Percentiles rank a stretch among this genome's conserved stretches.
These are phyloP conservation scores for Phaseolus coccineus DNA, from an alignment of 331 rosid genomes.

Conservation along the genomic window DNA sequence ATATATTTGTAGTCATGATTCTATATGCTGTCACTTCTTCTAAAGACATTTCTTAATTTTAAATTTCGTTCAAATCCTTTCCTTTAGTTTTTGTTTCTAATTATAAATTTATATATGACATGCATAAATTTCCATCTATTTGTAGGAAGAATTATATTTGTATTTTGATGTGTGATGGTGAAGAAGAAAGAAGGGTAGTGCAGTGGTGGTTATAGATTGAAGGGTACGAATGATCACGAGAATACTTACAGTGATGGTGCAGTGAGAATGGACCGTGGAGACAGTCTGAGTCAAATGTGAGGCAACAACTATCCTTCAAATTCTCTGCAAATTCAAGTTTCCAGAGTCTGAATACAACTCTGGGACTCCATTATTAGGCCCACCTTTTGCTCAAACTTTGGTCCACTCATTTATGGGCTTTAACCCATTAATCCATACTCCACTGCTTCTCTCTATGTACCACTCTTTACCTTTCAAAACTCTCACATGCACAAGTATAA, in stretches of 20 bases:
- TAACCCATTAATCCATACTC: background rate
- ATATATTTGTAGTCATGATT: too few species aligned
- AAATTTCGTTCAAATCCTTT: too few species aligned
- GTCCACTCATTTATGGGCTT: conserved; percentile 6
- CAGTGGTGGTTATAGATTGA: background rate
- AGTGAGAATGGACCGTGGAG: background rate
- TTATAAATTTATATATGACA: too few species aligned
- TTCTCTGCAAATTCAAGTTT: background rate
- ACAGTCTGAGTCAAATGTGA: background rate
- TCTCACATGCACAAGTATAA: too few species aligned
- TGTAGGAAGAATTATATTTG: too few species aligned
- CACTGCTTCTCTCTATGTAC: background rate
- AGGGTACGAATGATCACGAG: background rate
- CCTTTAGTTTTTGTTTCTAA: too few species aligned
- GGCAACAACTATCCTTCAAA: background rate
- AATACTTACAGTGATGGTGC: too few species aligned
- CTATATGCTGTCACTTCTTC: too few species aligned
- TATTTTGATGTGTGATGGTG: background rate
- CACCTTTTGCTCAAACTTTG: background rate
- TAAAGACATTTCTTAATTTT: too few species aligned
- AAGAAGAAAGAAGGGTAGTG: background rate
- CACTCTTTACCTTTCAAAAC: too few species aligned
- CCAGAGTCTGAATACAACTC: background rate
- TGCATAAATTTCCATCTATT: too few species aligned
- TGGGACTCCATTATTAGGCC: background rate